phyloP scores from a whole-genome alignment of 108 stramenopile species.

The Halocafeteria seosinensis region DNA sequence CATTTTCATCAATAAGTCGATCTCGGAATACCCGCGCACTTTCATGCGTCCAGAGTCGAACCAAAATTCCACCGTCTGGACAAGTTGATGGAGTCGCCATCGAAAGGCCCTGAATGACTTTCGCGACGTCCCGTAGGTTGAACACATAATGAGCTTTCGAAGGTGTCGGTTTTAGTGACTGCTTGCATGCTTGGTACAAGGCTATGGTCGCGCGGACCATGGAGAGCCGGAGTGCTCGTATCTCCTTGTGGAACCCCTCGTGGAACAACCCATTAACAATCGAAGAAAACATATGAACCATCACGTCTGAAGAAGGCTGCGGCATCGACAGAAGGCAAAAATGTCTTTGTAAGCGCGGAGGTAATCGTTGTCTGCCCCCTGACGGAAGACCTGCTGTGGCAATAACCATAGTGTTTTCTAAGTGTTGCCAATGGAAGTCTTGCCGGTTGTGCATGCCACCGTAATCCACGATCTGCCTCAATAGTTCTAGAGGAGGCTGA shows the following conservation, averaged over 20 bases:
- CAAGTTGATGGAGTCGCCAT: constrained; percentile 20
- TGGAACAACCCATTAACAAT: constrained; percentile 22
- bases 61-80: constrained; percentile 2
- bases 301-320: not conserved
- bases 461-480: constrained; percentile 37
- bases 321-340: constrained; percentile 22
- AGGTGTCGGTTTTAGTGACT: constrained; percentile 35
- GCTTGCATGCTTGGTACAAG: constrained; percentile 28
- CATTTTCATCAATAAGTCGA: constrained; percentile 28
- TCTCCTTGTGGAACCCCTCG: constrained; percentile 7
- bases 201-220: constrained; percentile 30
- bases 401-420: constrained; percentile 27
- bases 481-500: constrained; percentile 42
- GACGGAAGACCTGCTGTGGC: constrained; percentile 41
- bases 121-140: constrained; percentile 40
- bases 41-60: constrained; percentile 37
- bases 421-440: constrained; percentile 24
- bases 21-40: constrained; percentile 33
- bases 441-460: constrained; percentile 40
- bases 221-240: constrained; percentile 8
- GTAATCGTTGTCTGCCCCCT: constrained; percentile 35
- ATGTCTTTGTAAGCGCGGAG: constrained; percentile 38
- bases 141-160: constrained; percentile 42
- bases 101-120: constrained; percentile 33
- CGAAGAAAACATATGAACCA: constrained; percentile 29